Evolutionary conservation across 768 basidiomycete species (phyloP), one percentile per base, ranked within the genome.

Genomic region (Leucocoprinus birnbaumii): DNA sequence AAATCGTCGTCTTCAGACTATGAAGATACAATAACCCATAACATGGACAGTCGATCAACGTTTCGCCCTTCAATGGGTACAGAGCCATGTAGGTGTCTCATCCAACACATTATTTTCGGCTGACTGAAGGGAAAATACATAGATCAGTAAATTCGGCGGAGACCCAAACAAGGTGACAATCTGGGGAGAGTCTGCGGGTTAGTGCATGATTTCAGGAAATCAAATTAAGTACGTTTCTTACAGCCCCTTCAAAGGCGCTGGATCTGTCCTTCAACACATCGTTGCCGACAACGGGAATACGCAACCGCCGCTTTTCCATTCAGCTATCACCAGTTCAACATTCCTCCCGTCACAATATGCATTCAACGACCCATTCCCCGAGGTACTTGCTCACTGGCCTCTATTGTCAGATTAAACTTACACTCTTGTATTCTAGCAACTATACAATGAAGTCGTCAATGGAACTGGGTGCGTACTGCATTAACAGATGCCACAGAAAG

Each of bases 241-340:
- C 9, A 10, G 6, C 38, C 8, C 38, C 16, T 38, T 38, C 13
- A 14, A 69, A 51, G 76, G 75, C 51, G 80, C 73, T 41, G 79
- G 78, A 3, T 80, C 79, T 2, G 78, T 80, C 7, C 27, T 80
- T 4, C 79, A 80, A 50, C 79, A 81, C 31, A 45, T 79, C 1
- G 62, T 80, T 26, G 79, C 80, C 9, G 66, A 79, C 38, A 68
- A 67, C 16, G 79, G 80, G 18, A 66, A 71, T 35, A 80, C 78
- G 1, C 57, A 66, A 9, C 78, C 79, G 1, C 70, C 72, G 3
- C 65, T 80, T 1, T 81, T 80, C 61, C 63, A 67, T 48, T 66
- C 58, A 14, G 78, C 71, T 1, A 77, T 80, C 11, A 68, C 75
- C 16, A 80, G 76, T 59, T 81, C 80, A 0, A 65, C 62, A 0